phyloP scores from a whole-genome alignment of 306 rosid genomes.

The Vigna reflexopilosa region DNA sequence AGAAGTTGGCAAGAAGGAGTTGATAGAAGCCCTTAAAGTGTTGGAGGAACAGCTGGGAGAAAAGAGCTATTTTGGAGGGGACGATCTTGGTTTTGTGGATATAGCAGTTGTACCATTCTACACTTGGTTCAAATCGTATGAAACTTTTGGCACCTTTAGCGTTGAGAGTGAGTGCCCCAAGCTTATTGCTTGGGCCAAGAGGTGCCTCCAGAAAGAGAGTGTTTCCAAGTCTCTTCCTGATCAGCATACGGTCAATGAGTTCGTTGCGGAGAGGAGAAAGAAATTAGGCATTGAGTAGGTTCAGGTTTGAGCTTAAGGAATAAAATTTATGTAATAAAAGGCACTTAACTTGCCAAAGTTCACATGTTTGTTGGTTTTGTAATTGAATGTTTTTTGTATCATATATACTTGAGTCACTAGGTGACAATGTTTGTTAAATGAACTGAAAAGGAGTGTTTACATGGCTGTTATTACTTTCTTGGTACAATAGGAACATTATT shows the following conservation, averaged over 20 bases:
- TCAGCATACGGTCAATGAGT: slow-evolving; percentile 43
- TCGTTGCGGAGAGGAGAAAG: slow-evolving; percentile 13
- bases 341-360: too few relatives aligned
- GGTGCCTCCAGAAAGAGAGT: slow-evolving; percentile 51
- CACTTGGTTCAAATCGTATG: slow-evolving; percentile 25
- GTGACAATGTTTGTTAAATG: too few relatives aligned
- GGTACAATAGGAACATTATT: too few relatives aligned
- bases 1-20: slow-evolving; percentile 50
- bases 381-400: too few relatives aligned
- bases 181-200: slow-evolving; percentile 55
- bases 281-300: slow-evolving; percentile 32
- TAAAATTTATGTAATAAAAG: too few relatives aligned
- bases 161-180: slow-evolving; percentile 57
- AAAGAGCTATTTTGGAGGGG: slow-evolving; percentile 51
- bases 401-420: too few relatives aligned
- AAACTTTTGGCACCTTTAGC: slow-evolving; percentile 37
- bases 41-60: slow-evolving; percentile 46
- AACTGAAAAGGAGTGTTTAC: too few relatives aligned
- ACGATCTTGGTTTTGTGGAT: slow-evolving; percentile 52
- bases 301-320: not conserved
- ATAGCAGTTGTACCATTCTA: slow-evolving; percentile 49
- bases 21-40: slow-evolving; percentile 43
- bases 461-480: too few relatives aligned
- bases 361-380: too few relatives aligned
- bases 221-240: slow-evolving; percentile 54